Evolutionary conservation across 2,329 filamentous ascomycete species (phyloP).

Genomic region (Madurella fahalii): DNA sequence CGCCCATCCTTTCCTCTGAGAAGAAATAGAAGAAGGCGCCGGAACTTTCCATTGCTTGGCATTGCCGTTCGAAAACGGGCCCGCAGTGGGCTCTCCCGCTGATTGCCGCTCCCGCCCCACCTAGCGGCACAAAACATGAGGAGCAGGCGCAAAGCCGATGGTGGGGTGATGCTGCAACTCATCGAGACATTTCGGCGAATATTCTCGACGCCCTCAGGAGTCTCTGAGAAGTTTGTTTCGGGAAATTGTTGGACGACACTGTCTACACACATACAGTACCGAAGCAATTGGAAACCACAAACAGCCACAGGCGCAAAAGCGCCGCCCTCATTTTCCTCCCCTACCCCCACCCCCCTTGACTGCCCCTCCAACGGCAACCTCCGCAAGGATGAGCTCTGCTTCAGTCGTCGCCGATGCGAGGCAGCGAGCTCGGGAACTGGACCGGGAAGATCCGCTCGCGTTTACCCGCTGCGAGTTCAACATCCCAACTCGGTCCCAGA

Average conservation of each 20-base stretch:
- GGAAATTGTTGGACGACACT: no score
- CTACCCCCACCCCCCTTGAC: neutral
- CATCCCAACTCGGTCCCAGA: conserved; percentile 27
- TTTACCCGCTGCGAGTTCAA: conserved; percentile 27
- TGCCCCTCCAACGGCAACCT: neutral
- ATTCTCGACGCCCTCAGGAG: neutral
- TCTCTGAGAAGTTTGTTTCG: no score
- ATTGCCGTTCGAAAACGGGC: no score
- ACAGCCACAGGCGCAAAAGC: neutral
- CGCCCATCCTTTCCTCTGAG: no score
- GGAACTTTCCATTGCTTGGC: no score
- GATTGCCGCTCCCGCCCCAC: conserved; percentile 12
- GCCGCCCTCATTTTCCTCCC: neutral
- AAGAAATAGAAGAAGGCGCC: no score
- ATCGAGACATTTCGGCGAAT: neutral
- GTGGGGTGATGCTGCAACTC: conserved; percentile 3
- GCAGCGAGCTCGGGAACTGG: conserved; percentile 21
- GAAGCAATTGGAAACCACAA: no score
- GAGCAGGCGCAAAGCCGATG: conserved; percentile 6
- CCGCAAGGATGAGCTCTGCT: conserved; percentile 13
- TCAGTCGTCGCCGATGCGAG: conserved; percentile 9
- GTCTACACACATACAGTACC: no score
- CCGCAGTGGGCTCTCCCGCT: conserved; percentile 5
- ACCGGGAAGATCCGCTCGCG: conserved; percentile 24
- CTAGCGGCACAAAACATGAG: neutral